phyloP scores from a whole-genome alignment of 768 basidiomycete genomes.

The Collybiopsis confluens region DNA sequence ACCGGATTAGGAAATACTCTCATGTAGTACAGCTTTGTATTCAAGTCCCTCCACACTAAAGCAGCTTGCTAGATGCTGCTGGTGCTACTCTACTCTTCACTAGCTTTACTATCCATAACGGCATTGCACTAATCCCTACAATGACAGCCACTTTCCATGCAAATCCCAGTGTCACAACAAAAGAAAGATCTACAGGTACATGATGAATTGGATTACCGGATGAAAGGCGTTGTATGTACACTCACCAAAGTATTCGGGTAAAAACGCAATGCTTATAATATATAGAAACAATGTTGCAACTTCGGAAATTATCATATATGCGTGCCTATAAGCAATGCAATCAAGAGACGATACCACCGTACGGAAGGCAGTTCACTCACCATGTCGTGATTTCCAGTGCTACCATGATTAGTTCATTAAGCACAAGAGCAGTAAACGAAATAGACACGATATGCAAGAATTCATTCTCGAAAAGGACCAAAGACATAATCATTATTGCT shows the following conservation, averaged over 20 bases:
- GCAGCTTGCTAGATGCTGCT: slow-evolving; percentile 88
- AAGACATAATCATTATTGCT: slow-evolving; percentile 97
- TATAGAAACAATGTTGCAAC: slow-evolving; percentile 87
- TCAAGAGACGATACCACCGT: not conserved
- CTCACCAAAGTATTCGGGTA: slow-evolving; percentile 97
- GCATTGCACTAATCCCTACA: slow-evolving; percentile 89
- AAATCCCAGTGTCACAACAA: slow-evolving; percentile 85
- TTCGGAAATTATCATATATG: slow-evolving; percentile 92
- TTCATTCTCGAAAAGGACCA: slow-evolving; percentile 94
- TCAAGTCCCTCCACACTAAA: too few species aligned
- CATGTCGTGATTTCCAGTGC: slow-evolving; percentile 97
- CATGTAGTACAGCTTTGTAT: too few species aligned
- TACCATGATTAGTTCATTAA: slow-evolving; percentile 99
- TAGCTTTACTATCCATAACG: slow-evolving; percentile 86
- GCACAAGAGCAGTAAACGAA: slow-evolving; percentile 91
- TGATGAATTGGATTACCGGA: slow-evolving; percentile 7
- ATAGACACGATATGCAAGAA: slow-evolving; percentile 98
- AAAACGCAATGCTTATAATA: slow-evolving; percentile 83
- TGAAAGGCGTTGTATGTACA: slow-evolving; percentile 4
- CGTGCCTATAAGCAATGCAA: slow-evolving; percentile 55
- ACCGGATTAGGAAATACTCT: too few species aligned
- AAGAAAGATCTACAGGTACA: slow-evolving; percentile 68
- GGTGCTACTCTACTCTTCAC: slow-evolving; percentile 85
- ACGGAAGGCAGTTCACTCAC: slow-evolving; percentile 33
- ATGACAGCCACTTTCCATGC: slow-evolving; percentile 95